Evolutionary conservation across 148 eudicot species (phyloP).

Genomic region (Chenopodium album): DNA sequence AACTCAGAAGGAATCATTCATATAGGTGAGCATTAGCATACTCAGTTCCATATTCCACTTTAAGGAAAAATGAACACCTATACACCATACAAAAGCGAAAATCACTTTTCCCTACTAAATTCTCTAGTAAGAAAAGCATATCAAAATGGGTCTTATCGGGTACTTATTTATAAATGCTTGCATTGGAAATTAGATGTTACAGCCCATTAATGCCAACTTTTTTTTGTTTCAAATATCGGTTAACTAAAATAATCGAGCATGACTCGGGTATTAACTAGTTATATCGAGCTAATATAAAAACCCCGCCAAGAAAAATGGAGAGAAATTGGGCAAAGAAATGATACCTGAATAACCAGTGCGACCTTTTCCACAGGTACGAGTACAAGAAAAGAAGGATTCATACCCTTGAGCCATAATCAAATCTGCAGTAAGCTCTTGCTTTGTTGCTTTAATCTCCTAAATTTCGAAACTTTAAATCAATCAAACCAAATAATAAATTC

Average conservation of each 20-base stretch:
- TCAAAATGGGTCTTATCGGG: too few species aligned
- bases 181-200: too few species aligned
- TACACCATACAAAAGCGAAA: too few species aligned
- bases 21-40: background rate
- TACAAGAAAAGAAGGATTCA: slow-evolving; percentile 94
- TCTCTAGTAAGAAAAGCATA: too few species aligned
- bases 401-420: slow-evolving; percentile 83
- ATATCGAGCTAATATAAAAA: background rate
- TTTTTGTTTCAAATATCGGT: too few species aligned
- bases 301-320: background rate
- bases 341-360: slow-evolving; percentile 87
- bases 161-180: too few species aligned
- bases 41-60: background rate
- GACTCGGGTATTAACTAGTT: too few species aligned
- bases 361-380: slow-evolving; percentile 71
- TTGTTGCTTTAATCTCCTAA: slow-evolving; percentile 82
- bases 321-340: background rate
- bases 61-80: background rate
- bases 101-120: too few species aligned
- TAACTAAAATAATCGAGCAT: too few species aligned
- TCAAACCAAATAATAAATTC: background rate
- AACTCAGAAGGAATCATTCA: background rate
- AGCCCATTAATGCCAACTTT: too few species aligned
- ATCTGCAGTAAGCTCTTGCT: slow-evolving; percentile 77
- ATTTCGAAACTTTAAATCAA: slow-evolving; percentile 3